Base-by-base conservation (phyloP, 176 grass and related monocot genomes). In the Avena eriantha region DNA sequence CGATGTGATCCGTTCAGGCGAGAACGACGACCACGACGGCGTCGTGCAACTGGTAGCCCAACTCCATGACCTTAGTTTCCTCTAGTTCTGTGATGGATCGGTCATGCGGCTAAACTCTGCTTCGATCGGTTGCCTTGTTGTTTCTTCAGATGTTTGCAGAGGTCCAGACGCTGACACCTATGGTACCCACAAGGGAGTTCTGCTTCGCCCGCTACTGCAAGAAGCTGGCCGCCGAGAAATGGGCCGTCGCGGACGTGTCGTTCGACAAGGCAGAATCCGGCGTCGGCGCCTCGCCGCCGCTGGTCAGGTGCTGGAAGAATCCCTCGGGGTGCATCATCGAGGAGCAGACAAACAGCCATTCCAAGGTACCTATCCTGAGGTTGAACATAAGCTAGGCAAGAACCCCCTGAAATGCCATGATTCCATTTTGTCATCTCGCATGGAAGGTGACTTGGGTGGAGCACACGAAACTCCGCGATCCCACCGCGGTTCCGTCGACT, bases 251-350 rank as follows among this genome's bases (percentile, higher is more conserved):
- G 17, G 95, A 98, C 49, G 83, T 90, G 53, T 95, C 91, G 1
- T 22, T 95, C 0, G 81, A 90, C 58, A 71, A 93, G 43, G 61
- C 67, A 13, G 91, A 89, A 23, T 18, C 81, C 45, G 89, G n/a
- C 1, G 89, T 57, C 58, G 51, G 80, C 56, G 19, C 85, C 69
- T 75, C 88, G 50, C 80, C 84, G 60, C 53, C 81, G 45, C 29
- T 80, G 5, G 43, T 41, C 46, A 88, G 69, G 73, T 93, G 79
- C 57, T 76, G 78, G 61, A 98, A 71, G 77, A 77, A 86, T 16
- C 89, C 95, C 11, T 98, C 95, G 2, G 95, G 95, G 0, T 95
- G 95, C 77, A 74, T 95, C 70, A 58, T 95, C 48, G 83, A 95
- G 29, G 91, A 95, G 82, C 85, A 90, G 90, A 65, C 77, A 59